A percentile compares a stretch with the other conserved stretches of the same genome.
Evolutionary conservation across 495 filamentous ascomycete species (phyloP).

Genomic region (Neurospora terricola): DNA sequence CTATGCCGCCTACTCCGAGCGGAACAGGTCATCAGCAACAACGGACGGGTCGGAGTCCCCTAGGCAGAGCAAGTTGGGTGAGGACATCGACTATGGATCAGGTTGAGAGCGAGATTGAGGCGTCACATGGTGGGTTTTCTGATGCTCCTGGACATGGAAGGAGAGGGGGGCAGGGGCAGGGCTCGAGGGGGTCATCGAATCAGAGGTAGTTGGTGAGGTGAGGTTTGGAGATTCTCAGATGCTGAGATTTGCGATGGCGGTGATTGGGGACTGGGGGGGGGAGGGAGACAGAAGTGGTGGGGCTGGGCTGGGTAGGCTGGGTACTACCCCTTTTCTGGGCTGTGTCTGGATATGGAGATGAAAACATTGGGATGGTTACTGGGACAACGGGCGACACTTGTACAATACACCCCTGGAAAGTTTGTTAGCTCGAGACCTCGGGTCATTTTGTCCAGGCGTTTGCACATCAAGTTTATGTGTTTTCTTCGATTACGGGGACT

Average conservation of each 20-base stretch:
- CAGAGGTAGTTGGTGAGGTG: background rate
- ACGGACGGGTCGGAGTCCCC: constrained; percentile 22
- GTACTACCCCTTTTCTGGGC: background rate
- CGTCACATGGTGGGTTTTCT: background rate
- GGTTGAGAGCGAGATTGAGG: constrained; percentile 15
- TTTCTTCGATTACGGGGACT: too few relatives aligned
- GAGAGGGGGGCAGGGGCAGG: background rate
- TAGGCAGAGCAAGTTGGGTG: constrained; percentile 23
- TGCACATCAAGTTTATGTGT: too few relatives aligned
- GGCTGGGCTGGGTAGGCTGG: background rate
- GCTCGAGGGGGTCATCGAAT: background rate
- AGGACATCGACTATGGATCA: constrained; percentile 20
- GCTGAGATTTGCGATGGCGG: background rate
- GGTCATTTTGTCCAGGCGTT: too few relatives aligned
- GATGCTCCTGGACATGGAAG: background rate
- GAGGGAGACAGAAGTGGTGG: background rate
- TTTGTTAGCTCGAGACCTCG: too few relatives aligned
- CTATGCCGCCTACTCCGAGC: background rate
- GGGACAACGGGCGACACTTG: background rate
- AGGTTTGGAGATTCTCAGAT: background rate
- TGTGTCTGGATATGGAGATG: background rate
- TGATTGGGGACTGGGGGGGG: background rate
- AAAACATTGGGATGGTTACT: background rate
- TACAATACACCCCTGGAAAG: too few relatives aligned
- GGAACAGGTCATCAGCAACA: background rate